Evolutionary conservation across 2,329 filamentous ascomycete species (phyloP), one percentile per base, ranked within the genome.

Genomic region (Aspergillus fumigatus): DNA sequence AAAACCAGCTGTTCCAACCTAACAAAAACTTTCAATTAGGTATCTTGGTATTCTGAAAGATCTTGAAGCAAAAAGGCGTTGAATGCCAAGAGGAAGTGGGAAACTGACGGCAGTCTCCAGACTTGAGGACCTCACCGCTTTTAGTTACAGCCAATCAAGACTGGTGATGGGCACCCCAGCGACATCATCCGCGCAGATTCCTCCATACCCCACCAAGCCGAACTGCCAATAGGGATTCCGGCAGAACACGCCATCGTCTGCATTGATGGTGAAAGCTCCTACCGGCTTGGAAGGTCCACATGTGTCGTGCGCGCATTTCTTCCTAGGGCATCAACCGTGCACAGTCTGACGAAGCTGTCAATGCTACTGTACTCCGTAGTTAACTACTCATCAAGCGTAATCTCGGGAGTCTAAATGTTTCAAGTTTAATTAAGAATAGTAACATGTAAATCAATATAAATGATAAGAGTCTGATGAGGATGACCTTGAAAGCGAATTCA

Each of bases 211-310:
- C 49, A 40, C 49, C 14, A 47, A n/a, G 45, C 53, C n/a, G 25
- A 23, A 9, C 21, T 19, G 4, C 70, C 70, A 71, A 72, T 72
- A 53, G 65, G 40, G 38, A 27, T 0, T 0, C 1, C 38, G 45
- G 21, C 32, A 58, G 67, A 68, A 71, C 68, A 68, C 69, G 70
- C 70, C 69, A 72, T 72, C 67, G 56, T 49, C 52, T 47, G 53
- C 57, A 49, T 52, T 53, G 69, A 72, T 72, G 70, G 64, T 71
- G 69, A 66, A 67, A 69, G 58, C 48, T 51, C 21, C n/a, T 14
- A 19, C 11, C 41, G 41, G 32, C 14, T 5, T 38, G 5, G 41
- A 21, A 38, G 53, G 50, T 60, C 60, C 56, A 63, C 59, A 55
- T 60, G 59, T 62, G 59, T 58, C 21, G 27, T 27, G 17, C 26